Base-by-base conservation (phyloP, 2,329 filamentous ascomycete genomes). In the Harringtonia aguacate region DNA sequence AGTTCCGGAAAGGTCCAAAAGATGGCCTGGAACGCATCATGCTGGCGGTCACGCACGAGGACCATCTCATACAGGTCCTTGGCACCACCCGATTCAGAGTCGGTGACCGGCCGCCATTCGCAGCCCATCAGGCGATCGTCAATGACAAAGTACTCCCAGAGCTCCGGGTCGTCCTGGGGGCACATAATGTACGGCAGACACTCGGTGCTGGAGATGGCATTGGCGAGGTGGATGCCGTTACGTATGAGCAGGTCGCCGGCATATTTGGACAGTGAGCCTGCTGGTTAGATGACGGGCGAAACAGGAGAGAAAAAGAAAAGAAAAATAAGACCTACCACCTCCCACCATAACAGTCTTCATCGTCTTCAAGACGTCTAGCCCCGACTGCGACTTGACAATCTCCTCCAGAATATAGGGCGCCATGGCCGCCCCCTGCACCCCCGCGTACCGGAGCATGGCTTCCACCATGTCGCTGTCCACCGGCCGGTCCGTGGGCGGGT, bases 101-200 rank as follows among this genome's bases (percentile, higher is more conserved):
- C 58, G 46, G 15, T 9, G 8, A 18, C 8, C 5, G 27, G 45
- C 22, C 61, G 59, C 61, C 67, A 70, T 4, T 68, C 62, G 9
- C 57, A 59, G 7, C 68, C 67, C 37, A 68, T 57, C 0, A 56
- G 20, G 2, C 70, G 61, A 0, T 58, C 58, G 50, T 69, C 59
- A 48, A 66, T 55, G 47, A 66, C 56, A 45, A 69, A 68, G 38
- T 61, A 71, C 46, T 66, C 59, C 67, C 67, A 70, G 6, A 65
- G 50, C 21, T 60, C 48, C 0, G 46, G 52, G 33, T 66, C 50
- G 0, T 46, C 20, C 29, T 66, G 63, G 18, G 54, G 53, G 41
- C 61, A 62, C 3, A 61, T 30, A n/a, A 47, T 44, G 3, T 33
- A 20, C 4, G 9, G 15, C 10, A 54, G 60, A 18, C 53, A 68